phyloP scores from a whole-genome alignment of 495 filamentous ascomycete species.

The Astrocystis sublimbata region DNA sequence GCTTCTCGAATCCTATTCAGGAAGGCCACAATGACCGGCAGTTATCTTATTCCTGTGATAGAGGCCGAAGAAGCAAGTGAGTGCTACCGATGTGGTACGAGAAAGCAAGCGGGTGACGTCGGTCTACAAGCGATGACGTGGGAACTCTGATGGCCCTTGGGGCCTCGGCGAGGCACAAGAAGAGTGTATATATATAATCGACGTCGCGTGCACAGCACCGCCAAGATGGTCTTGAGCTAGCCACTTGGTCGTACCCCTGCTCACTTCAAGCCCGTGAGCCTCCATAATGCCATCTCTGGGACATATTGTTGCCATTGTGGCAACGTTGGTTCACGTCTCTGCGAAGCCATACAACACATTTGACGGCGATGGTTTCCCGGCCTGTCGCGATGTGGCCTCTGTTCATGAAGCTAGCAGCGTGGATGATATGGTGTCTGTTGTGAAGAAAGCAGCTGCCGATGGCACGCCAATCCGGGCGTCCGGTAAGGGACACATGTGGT shows the following conservation, averaged over 20 bases:
- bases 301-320: constrained; percentile 18
- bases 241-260: neutral
- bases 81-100: neutral
- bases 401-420: constrained; percentile 46
- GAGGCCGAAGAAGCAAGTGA: neutral
- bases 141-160: neutral
- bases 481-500: constrained; percentile 53
- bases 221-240: neutral
- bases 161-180: neutral
- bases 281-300: constrained; percentile 26
- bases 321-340: constrained; percentile 14
- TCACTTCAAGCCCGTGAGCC: neutral
- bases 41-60: neutral
- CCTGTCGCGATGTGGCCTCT: constrained; percentile 44
- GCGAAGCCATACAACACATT: constrained; percentile 50
- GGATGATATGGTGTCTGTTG: constrained; percentile 43
- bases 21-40: neutral
- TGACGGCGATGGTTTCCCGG: constrained; percentile 49
- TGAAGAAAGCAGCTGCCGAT: constrained; percentile 37
- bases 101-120: neutral
- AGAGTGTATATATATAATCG: constrained; percentile 1
- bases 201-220: neutral
- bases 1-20: neutral
- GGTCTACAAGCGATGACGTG: neutral
- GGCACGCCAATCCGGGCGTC: constrained; percentile 44